These are phyloP conservation scores for Mediolabrus comicus DNA, from an alignment of 108 stramenopile genomes.

Conservation along the genomic window DNA sequence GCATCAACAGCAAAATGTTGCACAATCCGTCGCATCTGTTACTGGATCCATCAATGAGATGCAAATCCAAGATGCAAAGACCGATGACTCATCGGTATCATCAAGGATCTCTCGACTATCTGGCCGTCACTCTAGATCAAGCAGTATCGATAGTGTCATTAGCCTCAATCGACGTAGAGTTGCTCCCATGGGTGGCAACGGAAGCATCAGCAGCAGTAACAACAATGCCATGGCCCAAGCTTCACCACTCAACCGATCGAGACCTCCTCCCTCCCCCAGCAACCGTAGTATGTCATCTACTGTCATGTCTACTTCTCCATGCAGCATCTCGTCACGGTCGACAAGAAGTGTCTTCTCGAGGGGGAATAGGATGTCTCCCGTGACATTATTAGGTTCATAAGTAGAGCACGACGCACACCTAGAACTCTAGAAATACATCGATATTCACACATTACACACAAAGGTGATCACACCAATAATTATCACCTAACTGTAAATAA, in stretches of 20 bases:
- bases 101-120: constrained; percentile 9
- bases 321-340: neutral
- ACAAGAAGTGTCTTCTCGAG: constrained; percentile 8
- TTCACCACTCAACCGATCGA: neutral
- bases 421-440: neutral
- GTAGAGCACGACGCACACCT: neutral
- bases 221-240: neutral
- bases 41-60: neutral
- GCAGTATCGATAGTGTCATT: neutral
- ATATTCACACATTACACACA: neutral
- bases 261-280: constrained; percentile 2
- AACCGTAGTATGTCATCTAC: neutral
- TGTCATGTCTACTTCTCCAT: constrained; percentile 4
- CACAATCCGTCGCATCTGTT: neutral
- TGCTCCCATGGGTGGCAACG: neutral
- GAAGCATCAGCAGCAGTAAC: neutral
- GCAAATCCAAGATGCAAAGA: constrained; percentile 6
- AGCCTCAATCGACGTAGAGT: constrained; percentile 3
- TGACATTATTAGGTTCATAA: neutral
- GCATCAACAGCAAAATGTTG: constrained; percentile 1
- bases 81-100: constrained; percentile 4
- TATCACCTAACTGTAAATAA: neutral
- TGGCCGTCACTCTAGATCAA: neutral
- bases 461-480: neutral
- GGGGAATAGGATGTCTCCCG: neutral